phyloP scores from a whole-genome alignment of 1,139 yeast genomes.

The Sugiyamaella pinicola region DNA sequence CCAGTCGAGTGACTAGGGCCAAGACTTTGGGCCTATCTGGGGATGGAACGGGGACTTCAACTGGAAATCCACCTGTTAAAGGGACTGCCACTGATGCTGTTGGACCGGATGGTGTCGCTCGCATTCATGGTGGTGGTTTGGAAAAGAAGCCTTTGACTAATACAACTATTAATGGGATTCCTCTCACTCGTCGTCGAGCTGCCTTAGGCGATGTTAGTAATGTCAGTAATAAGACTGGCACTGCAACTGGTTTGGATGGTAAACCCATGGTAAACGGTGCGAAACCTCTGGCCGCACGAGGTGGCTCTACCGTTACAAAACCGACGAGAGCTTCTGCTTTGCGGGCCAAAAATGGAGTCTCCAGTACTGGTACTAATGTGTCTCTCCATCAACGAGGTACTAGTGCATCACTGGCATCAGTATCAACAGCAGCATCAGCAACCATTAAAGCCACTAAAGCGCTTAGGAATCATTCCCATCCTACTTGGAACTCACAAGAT shows the following conservation, averaged over 20 bases:
- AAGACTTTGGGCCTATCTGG: neutral
- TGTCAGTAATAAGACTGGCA: constrained; percentile 28
- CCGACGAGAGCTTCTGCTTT: constrained; percentile 12
- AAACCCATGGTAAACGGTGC: constrained; percentile 11
- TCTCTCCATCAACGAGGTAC: neutral
- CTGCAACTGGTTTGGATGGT: constrained; percentile 1
- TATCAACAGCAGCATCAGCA: neutral
- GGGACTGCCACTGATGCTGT: neutral
- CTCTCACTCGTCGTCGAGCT: constrained; percentile 41
- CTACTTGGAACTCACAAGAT: neutral
- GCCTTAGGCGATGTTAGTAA: constrained; percentile 42
- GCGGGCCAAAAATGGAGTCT: neutral
- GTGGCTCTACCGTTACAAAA: constrained; percentile 10
- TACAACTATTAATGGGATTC: neutral
- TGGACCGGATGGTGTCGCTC: neutral
- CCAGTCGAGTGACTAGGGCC: neutral
- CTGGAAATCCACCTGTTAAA: neutral
- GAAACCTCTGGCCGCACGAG: constrained; percentile 9
- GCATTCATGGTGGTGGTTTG: neutral
- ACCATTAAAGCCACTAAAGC: neutral
- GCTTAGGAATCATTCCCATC: neutral
- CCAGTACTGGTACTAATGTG: neutral
- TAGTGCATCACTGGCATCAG: neutral
- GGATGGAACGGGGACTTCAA: neutral
- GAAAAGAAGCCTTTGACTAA: neutral